Evolutionary conservation across 352 stramenopile genomes (phyloP), one percentile per base, ranked within the genome.

Genomic region (Phytophthora aleatoria): DNA sequence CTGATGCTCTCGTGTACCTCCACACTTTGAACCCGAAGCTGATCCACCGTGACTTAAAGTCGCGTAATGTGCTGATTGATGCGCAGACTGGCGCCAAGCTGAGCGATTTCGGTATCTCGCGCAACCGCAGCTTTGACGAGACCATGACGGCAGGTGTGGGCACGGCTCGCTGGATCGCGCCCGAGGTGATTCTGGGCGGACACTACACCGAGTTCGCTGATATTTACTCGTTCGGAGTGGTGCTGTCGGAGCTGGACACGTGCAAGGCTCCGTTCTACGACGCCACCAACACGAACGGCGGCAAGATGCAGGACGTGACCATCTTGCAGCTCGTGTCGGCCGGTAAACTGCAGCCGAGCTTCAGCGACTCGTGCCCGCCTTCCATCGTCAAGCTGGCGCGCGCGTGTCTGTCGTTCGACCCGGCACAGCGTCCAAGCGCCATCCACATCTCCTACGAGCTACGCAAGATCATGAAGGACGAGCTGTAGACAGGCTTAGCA

Each of bases 371-470:
- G 9, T 90, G 82, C 28, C 82, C 81, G 33, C 48, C 64, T 51
- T 69, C 83, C 35, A 78, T 90, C 38, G 69, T 91, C n/a, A 70
- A 75, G 61, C 49, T 93, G 48, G 82, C 79, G 39, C 70, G 66
- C 8, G 84, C 79, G 26, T 93, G 84, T 69, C 36, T 93, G 50
- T 69, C 68, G 4, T 91, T 90, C 52, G 77, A 93, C 57, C 79
- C 82, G 8, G 74, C 69, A 5, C 64, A 89, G 11, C 84, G 84
- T 53, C 84, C 84, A 44, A 87, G 77, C 50, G 84, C 84, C 35
- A 90, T 93, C 56, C 79, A 91, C 56, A 80, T 93, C 36, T 88
- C 84, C 15, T 93, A 90, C 72, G 77, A 90, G 64, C 63, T 92
- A 57, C 81, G 82, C 45, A 90, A 89, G 63, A 91, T 92, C 66